phyloP scores from a whole-genome alignment of 2,329 filamentous ascomycete species.

The Sporothrix euskadiensis region DNA sequence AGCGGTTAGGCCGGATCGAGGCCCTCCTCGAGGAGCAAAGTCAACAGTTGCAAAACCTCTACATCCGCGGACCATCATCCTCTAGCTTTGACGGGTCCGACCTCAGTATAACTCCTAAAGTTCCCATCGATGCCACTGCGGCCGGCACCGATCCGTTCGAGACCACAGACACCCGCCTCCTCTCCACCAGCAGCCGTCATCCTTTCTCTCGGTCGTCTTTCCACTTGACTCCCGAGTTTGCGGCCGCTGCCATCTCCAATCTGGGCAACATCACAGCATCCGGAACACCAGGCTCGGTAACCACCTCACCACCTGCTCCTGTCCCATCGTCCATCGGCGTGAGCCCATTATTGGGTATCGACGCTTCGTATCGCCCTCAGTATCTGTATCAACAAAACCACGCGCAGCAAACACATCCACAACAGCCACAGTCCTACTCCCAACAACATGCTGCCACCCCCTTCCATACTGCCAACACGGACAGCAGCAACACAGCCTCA shows the following conservation, averaged over 20 bases:
- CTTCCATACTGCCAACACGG: not conserved
- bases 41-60: not conserved
- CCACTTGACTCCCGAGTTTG: slow-evolving; percentile 3
- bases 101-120: slow-evolving; percentile 12
- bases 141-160: not conserved
- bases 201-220: not conserved
- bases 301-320: slow-evolving; percentile 9
- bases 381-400: slow-evolving; percentile 5
- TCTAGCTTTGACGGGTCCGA: not conserved
- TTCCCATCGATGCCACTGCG: not conserved
- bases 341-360: not conserved
- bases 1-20: slow-evolving; percentile 45
- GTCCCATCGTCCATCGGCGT: not conserved
- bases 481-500: not conserved
- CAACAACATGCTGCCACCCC: not conserved
- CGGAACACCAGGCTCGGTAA: not conserved
- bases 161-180: not conserved
- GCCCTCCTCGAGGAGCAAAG: slow-evolving; percentile 36
- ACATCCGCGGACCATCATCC: not conserved
- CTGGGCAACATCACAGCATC: not conserved
- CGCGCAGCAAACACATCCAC: not conserved
- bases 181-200: not conserved
- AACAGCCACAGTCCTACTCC: not conserved
- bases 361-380: slow-evolving; percentile 14
- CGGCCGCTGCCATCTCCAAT: not conserved